These are phyloP conservation scores for Allomyces arbusculus DNA, from an alignment of 192 early-diverging fungal genomes.

Conservation along the genomic window DNA sequence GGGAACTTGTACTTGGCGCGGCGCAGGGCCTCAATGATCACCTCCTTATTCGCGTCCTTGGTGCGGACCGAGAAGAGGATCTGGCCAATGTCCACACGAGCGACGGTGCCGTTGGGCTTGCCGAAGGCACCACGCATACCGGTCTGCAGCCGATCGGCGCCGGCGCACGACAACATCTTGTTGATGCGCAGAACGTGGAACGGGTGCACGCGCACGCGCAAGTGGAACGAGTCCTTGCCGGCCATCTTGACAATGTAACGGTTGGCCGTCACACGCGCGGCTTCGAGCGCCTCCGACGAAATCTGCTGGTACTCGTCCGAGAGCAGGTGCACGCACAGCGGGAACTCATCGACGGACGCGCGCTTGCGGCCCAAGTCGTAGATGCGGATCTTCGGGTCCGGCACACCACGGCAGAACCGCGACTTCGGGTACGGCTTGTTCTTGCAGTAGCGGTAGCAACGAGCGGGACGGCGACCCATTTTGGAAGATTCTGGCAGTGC, in stretches of 20 bases:
- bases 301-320: slow-evolving; percentile 97
- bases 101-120: slow-evolving; percentile 85
- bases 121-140: slow-evolving; percentile 99
- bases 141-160: slow-evolving; percentile 94
- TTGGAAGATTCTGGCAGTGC: slow-evolving; percentile 5
- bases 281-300: slow-evolving; percentile 96
- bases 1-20: slow-evolving; percentile 99
- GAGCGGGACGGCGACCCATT: slow-evolving; percentile 98
- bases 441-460: slow-evolving; percentile 98
- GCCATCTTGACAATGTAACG: slow-evolving; percentile 94
- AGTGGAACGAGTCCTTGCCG: slow-evolving; percentile 98
- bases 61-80: slow-evolving; percentile 88
- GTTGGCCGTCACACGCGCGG: slow-evolving; percentile 92
- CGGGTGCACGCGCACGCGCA: slow-evolving; percentile 94
- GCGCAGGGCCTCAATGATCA: slow-evolving; percentile 78
- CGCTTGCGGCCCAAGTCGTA: slow-evolving; percentile 96
- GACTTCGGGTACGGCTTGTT: slow-evolving; percentile 99
- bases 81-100: slow-evolving; percentile 96
- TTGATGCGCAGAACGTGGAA: slow-evolving; percentile 99
- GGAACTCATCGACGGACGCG: slow-evolving; percentile 94
- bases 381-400: slow-evolving; percentile 93
- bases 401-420: slow-evolving; percentile 96
- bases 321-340: slow-evolving; percentile 81
- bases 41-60: slow-evolving; percentile 81
- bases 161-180: slow-evolving; percentile 99